Percentiles rank a stretch among this genome's conserved stretches.
phyloP scores from a whole-genome alignment of 495 filamentous ascomycete genomes.

The Jackrogersella multiformis region DNA sequence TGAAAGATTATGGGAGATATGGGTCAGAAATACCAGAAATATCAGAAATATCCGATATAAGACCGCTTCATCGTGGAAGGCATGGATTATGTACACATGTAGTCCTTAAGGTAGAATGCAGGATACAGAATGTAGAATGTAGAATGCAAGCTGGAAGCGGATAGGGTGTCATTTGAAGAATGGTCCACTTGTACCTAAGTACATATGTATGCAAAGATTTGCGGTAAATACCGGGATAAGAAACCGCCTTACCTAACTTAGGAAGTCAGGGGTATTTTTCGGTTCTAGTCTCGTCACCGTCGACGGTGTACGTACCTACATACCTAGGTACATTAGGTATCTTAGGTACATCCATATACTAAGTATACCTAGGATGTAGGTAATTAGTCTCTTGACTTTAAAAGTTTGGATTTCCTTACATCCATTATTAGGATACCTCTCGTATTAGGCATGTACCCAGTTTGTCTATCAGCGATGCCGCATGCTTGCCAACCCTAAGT shows the following conservation, averaged over 20 bases:
- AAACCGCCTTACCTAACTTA: conserved; percentile 32
- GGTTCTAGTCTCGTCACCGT: conserved; percentile 33
- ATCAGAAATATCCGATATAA: conserved; percentile 34
- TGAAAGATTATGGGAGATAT: too few species aligned
- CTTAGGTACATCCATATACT: neutral
- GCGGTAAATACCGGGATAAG: conserved; percentile 35
- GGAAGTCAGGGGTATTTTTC: conserved; percentile 29
- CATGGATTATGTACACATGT: conserved; percentile 22
- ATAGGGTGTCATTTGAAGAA: conserved; percentile 24
- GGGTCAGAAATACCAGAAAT: neutral
- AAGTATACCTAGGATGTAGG: neutral
- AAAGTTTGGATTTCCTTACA: neutral
- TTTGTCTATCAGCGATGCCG: conserved; percentile 25
- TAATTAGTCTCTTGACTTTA: neutral
- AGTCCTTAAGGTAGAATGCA: conserved; percentile 23
- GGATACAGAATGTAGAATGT: conserved; percentile 16
- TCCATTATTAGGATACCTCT: too few species aligned
- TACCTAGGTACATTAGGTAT: neutral
- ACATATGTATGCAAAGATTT: conserved; percentile 14
- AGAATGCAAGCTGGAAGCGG: conserved; percentile 27
- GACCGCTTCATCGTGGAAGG: conserved; percentile 19
- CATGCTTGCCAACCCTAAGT: conserved; percentile 29
- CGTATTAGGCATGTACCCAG: too few species aligned
- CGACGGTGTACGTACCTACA: conserved; percentile 3
- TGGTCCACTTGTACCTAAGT: too few species aligned